Conservation (phyloP, 352 stramenopile genomes). For the Phytophthora fragariae region DNA sequence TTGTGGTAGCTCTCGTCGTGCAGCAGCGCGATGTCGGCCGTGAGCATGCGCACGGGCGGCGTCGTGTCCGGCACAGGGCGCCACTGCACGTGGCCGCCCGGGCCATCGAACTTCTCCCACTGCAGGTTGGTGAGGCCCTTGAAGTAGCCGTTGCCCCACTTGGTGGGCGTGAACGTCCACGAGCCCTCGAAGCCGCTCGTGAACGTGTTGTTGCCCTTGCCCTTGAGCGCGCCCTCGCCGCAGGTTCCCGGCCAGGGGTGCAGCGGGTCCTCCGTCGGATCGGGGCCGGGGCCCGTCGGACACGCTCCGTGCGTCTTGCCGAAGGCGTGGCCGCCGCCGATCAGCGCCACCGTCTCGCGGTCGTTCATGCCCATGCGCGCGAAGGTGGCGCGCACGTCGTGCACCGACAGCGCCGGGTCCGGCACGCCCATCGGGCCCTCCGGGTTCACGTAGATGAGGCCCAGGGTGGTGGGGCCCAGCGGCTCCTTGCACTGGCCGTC, state of each 20-base stretch:
- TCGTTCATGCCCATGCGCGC: conserved; percentile 93
- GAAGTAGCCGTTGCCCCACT: conserved; percentile 96
- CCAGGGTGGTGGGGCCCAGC: conserved; percentile 58
- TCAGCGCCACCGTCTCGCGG: conserved; percentile 93
- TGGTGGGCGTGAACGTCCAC: conserved; percentile 84
- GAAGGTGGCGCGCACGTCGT: conserved; percentile 93
- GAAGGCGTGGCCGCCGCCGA: conserved; percentile 91
- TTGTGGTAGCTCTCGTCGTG: conserved; percentile 67
- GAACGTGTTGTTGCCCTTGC: conserved; percentile 63
- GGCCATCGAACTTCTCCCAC: conserved; percentile 83
- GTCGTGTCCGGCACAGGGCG: conserved; percentile 52
- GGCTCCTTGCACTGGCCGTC: conserved; percentile 55
- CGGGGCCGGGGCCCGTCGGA: conserved; percentile 39
- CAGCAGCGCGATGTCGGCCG: conserved; percentile 73
- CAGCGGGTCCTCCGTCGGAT: conserved; percentile 56
- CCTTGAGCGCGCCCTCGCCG: conserved; percentile 40
- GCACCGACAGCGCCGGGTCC: conserved; percentile 90
- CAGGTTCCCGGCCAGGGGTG: conserved; percentile 57
- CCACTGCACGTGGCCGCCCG: conserved; percentile 73
- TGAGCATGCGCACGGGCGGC: conserved; percentile 81
- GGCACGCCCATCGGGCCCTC: conserved; percentile 59
- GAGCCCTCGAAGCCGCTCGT: conserved; percentile 80
- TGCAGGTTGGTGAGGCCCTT: conserved; percentile 75
- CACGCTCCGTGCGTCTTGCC: conserved; percentile 89
- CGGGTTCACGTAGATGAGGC: conserved; percentile 77